Evolutionary conservation across 2,329 filamentous ascomycete genomes (phyloP), one percentile per base, ranked within the genome.

Genomic region (Diaporthe longicolla): DNA sequence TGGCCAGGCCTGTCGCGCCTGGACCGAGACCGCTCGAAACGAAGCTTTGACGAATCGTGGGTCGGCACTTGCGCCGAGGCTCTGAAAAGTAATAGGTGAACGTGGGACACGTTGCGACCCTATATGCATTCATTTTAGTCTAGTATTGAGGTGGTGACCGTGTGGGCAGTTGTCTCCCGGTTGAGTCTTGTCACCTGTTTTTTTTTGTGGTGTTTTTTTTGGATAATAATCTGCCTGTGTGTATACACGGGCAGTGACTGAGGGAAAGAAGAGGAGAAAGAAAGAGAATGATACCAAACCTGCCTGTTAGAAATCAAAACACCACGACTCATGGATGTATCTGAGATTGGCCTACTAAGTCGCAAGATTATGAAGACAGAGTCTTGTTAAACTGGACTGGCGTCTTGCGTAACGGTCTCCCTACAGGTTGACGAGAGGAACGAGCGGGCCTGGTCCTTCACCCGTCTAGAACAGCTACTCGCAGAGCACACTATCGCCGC

Each of bases 1-100:
- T 58, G 21, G 58, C 45, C 69, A 73, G 74, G 59, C 54, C 54
- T 58, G 48, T 73, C 55, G 74, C 55, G 35, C 54, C 55, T 61
- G 68, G 24, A 40, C 54, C 73, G 59, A 63, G 35, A 35, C 68
- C 74, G 61, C 66, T 57, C 35, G 40, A 35, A 29, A 66, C 57
- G 71, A 70, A 70, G 68, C 52, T 74, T 29, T 68, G 61, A 74
- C 52, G 70, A 68, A 63, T 55, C 11, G 50, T 40, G 45, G 45
- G 32, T 65, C 45, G 32, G 57, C 57, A 71, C 37, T 63, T 43
- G 55, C 55, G 45, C 55, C 54, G 58, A 61, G 45, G 43, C 32
- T 40, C 43, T 43, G n/a, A 54, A 19, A 52, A 40, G 57, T 15
- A 50, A 37, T 61, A 55, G 55, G 19, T 26, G 35, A 63, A 61